Conservation (phyloP, 108 stramenopile species). For the Nitzschia sp. region DNA sequence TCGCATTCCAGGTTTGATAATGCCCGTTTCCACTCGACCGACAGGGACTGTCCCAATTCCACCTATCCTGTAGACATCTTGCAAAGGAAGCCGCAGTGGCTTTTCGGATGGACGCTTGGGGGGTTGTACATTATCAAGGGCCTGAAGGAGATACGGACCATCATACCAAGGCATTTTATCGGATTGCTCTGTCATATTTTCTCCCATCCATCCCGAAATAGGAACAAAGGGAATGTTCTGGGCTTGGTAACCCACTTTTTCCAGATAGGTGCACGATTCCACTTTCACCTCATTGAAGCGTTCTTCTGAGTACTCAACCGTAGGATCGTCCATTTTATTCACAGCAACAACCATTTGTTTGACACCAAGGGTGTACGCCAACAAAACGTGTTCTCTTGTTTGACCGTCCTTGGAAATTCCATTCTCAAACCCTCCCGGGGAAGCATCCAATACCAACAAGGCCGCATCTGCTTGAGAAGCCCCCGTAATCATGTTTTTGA, state of each 20-base stretch:
- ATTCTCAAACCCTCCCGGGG: constrained; percentile 84
- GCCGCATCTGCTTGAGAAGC: constrained; percentile 95
- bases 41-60: constrained; percentile 94
- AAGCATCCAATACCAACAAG: constrained; percentile 81
- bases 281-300: constrained; percentile 90
- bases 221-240: constrained; percentile 93
- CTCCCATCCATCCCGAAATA: constrained; percentile 93
- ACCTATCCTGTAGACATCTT: constrained; percentile 95
- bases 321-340: constrained; percentile 96
- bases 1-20: constrained; percentile 89
- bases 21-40: constrained; percentile 93
- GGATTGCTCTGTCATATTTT: constrained; percentile 92
- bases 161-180: constrained; percentile 94
- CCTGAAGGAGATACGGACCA: constrained; percentile 88
- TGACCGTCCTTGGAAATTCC: constrained; percentile 91
- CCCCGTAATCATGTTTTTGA: constrained; percentile 96
- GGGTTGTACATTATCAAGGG: constrained; percentile 81
- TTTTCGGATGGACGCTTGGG: constrained; percentile 90
- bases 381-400: constrained; percentile 90
- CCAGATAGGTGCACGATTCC: constrained; percentile 62
- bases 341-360: constrained; percentile 95
- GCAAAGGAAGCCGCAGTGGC: constrained; percentile 94
- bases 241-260: constrained; percentile 74
- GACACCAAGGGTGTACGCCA: constrained; percentile 94
- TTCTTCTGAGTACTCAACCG: constrained; percentile 81